Conservation (phyloP, 805 yeast species). For the Schwanniomyces vanrijiae region DNA sequence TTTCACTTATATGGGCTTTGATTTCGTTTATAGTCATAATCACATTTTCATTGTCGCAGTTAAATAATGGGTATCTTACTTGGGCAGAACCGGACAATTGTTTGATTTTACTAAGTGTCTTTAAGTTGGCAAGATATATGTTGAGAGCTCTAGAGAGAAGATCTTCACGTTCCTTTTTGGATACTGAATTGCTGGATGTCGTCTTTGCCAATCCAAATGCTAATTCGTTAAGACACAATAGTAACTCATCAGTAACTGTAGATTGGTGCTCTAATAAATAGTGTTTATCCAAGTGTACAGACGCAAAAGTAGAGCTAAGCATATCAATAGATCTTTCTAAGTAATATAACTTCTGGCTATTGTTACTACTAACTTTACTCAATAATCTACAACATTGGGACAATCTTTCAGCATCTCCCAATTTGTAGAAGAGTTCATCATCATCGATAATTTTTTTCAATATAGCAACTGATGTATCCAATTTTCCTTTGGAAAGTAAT, state of each 20-base stretch:
- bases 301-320: slow-evolving; percentile 29
- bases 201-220: slow-evolving; percentile 31
- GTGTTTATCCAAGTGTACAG: slow-evolving; percentile 20
- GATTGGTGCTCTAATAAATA: slow-evolving; percentile 26
- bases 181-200: slow-evolving; percentile 4
- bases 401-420: slow-evolving; percentile 43
- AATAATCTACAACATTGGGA: slow-evolving; percentile 40
- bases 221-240: slow-evolving; percentile 30
- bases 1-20: slow-evolving; percentile 40
- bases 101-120: slow-evolving; percentile 19
- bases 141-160: slow-evolving; percentile 27
- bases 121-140: slow-evolving; percentile 37
- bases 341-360: slow-evolving; percentile 21
- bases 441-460: slow-evolving; percentile 31
- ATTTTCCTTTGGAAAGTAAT: slow-evolving; percentile 39
- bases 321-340: slow-evolving; percentile 31
- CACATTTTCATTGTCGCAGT: slow-evolving; percentile 31
- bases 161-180: slow-evolving; percentile 10
- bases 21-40: slow-evolving; percentile 27
- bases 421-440: slow-evolving; percentile 34
- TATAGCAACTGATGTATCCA: slow-evolving; percentile 26
- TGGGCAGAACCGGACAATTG: slow-evolving; percentile 19
- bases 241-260: slow-evolving; percentile 37
- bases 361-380: slow-evolving; percentile 22
- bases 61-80: slow-evolving; percentile 33